A percentile compares a stretch with the other conserved stretches of the same genome.
Evolutionary conservation across 176 grass and related monocot genomes (phyloP).

Genomic region (Calamus simplicifolius): DNA sequence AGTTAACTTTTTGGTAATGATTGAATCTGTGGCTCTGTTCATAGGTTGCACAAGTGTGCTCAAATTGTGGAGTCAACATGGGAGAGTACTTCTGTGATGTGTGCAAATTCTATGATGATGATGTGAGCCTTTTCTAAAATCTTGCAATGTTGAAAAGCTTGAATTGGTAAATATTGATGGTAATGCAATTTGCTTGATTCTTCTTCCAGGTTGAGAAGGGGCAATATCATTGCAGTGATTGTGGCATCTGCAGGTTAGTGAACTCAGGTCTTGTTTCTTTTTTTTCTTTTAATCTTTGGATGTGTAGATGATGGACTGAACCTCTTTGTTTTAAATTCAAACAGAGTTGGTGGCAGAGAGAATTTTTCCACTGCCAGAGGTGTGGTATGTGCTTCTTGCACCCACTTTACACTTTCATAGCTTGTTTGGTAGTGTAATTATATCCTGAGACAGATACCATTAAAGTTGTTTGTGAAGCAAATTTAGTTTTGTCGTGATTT

Average conservation of each 20-base stretch:
- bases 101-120: constrained; percentile 98
- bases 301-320: constrained; percentile 6
- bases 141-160: too few relatives aligned
- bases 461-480: too few relatives aligned
- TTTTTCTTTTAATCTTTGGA: constrained; percentile 7
- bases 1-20: too few relatives aligned
- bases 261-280: neutral
- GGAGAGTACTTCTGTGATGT: constrained; percentile 84
- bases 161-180: too few relatives aligned
- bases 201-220: constrained; percentile 56
- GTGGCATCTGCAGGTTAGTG: constrained; percentile 92
- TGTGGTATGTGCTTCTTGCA: constrained; percentile 59
- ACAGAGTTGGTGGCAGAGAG: constrained; percentile 87
- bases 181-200: neutral
- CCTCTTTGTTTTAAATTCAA: constrained; percentile 23
- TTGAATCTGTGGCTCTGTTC: too few relatives aligned
- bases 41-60: constrained; percentile 77
- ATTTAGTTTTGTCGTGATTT: too few relatives aligned
- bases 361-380: constrained; percentile 91
- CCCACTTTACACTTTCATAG: constrained; percentile 11
- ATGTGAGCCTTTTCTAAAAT: constrained; percentile 38
- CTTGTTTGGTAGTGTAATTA: constrained; percentile 4
- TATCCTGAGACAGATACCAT: too few relatives aligned
- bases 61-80: constrained; percentile 91
- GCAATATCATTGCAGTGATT: constrained; percentile 85